A percentile compares a stretch with the other conserved stretches of the same genome.
phyloP scores from a whole-genome alignment of 805 yeast genomes.

The Metschnikowia peoriensis region DNA sequence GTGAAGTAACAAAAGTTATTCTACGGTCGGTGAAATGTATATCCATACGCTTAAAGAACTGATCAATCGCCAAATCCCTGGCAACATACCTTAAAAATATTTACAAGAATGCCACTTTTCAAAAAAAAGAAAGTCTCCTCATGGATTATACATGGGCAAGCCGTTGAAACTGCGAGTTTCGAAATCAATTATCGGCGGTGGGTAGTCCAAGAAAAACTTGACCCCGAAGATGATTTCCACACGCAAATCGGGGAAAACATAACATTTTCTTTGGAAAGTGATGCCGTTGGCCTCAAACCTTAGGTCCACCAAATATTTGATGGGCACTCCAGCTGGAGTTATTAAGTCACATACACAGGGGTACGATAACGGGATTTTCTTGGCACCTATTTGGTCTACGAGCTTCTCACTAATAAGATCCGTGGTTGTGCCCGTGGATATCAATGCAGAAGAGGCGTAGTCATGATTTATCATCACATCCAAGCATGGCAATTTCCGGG shows the following conservation, averaged over 20 bases:
- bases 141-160: constrained; percentile 1
- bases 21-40: background rate
- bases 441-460: background rate
- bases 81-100: too few species aligned
- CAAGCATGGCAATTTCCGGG: background rate
- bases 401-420: background rate
- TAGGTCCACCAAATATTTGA: background rate
- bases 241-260: background rate
- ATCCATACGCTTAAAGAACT: too few species aligned
- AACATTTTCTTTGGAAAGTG: background rate
- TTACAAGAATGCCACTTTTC: too few species aligned
- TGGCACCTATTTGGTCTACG: background rate
- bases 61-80: too few species aligned
- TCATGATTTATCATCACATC: background rate
- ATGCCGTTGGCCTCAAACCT: background rate
- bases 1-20: background rate
- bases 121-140: too few species aligned
- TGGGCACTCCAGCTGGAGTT: background rate
- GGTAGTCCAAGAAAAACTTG: background rate
- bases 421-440: background rate
- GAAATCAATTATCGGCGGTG: background rate
- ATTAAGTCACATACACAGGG: background rate
- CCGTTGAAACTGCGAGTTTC: background rate
- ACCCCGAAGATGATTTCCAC: background rate
- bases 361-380: background rate